Conservation (phyloP, 768 basidiomycete species). For the Pseudohyphozyma bogoriensis region DNA sequence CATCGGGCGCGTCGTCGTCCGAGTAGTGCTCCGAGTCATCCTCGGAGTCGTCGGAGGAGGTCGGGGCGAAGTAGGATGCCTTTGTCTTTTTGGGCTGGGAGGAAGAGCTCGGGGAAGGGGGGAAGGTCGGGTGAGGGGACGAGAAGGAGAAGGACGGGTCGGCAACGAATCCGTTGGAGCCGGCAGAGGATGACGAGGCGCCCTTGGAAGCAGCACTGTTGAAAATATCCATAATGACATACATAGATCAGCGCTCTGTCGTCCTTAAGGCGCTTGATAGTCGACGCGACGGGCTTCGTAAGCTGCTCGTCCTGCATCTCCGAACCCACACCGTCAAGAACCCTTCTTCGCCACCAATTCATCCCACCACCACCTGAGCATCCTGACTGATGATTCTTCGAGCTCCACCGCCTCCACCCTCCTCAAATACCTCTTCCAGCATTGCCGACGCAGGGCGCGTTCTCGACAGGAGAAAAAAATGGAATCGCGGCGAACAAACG, state of each 20-base stretch:
- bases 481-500: no score
- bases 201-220: neutral
- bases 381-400: neutral
- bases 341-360: neutral
- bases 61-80: neutral
- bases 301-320: neutral
- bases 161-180: neutral
- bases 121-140: neutral
- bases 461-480: neutral
- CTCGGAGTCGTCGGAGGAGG: slow-evolving; percentile 2
- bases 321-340: neutral
- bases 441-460: neutral
- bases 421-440: no score
- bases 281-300: neutral
- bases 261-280: neutral
- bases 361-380: neutral
- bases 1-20: neutral
- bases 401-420: neutral
- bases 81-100: neutral
- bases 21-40: neutral
- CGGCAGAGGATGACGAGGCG: neutral
- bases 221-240: neutral
- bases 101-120: neutral
- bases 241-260: neutral
- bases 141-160: neutral